Evolutionary conservation across 768 basidiomycete species (phyloP).

Genomic region (Cystobasidium ongulense): DNA sequence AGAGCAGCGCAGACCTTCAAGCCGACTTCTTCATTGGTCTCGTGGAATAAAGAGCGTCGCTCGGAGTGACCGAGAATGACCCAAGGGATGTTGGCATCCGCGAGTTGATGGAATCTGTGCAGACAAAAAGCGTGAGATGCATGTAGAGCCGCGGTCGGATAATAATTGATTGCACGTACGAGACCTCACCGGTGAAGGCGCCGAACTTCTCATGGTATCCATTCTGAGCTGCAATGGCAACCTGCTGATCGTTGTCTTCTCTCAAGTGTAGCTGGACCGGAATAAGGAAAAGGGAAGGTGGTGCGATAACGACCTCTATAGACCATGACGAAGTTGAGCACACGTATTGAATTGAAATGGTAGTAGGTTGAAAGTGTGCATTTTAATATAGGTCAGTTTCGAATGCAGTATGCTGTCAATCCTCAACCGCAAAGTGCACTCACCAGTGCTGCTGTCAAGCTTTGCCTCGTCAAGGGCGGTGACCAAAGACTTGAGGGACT

Average conservation of each 20-base stretch:
- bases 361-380: no score
- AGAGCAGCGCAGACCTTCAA: constrained; percentile 78
- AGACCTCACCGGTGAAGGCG: constrained; percentile 95
- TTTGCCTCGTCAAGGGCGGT: constrained; percentile 66
- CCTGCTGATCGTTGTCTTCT: constrained; percentile 53
- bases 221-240: constrained; percentile 86
- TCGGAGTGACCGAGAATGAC: constrained; percentile 97
- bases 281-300: constrained; percentile 79
- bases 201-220: constrained; percentile 72
- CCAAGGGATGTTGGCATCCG: constrained; percentile 75
- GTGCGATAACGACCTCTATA: constrained; percentile 85
- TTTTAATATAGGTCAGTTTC: no score
- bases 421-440: background rate
- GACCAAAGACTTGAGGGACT: constrained; percentile 60
- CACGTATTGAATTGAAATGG: no score
- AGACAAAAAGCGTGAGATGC: background rate
- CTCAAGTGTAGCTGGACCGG: constrained; percentile 50
- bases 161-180: constrained; percentile 51
- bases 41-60: constrained; percentile 83
- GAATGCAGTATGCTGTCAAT: background rate
- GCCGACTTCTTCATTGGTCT: constrained; percentile 72
- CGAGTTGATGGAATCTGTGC: constrained; percentile 67
- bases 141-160: no score
- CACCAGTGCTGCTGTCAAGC: constrained; percentile 69
- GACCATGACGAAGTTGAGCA: background rate